phyloP scores from a whole-genome alignment of 2,329 filamentous ascomycete species.

The Colletotrichum camelliae region DNA sequence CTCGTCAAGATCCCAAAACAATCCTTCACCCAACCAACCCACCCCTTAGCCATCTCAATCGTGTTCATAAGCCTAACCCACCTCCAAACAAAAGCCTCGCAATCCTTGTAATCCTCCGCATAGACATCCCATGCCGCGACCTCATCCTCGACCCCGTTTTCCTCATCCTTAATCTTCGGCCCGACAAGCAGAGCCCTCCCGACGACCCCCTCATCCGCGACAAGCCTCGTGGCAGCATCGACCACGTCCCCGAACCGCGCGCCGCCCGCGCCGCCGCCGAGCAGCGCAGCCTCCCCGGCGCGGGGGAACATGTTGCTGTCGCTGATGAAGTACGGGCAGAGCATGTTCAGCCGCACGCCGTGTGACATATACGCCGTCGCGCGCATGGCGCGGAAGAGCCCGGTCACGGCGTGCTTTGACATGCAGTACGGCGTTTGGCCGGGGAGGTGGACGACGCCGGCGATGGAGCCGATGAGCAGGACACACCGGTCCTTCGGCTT shows the following conservation, averaged over 20 bases:
- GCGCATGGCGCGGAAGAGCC: constrained; percentile 66
- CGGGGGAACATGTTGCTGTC: constrained; percentile 61
- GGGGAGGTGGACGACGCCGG: constrained; percentile 53
- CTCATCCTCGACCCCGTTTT: constrained; percentile 17
- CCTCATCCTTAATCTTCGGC: constrained; percentile 38
- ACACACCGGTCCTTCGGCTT: constrained; percentile 59
- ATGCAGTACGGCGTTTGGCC: constrained; percentile 59
- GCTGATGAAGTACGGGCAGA: constrained; percentile 71
- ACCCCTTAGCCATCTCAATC: constrained; percentile 54
- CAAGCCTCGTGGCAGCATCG: constrained; percentile 66
- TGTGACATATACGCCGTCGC: constrained; percentile 46
- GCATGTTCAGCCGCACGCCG: constrained; percentile 67
- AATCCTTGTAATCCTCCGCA: constrained; percentile 61
- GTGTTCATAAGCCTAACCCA: constrained; percentile 60
- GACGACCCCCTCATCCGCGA: constrained; percentile 61
- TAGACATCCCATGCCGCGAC: constrained; percentile 65
- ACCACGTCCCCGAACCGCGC: constrained; percentile 65
- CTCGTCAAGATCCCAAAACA: not conserved
- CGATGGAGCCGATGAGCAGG: constrained; percentile 67
- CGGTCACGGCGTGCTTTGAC: constrained; percentile 71
- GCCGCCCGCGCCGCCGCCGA: constrained; percentile 55
- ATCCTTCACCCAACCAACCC: constrained; percentile 51
- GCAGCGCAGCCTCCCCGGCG: constrained; percentile 48
- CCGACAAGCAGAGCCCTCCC: constrained; percentile 64
- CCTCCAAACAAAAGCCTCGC: constrained; percentile 60